These are phyloP conservation scores for Starmerella khaoyaiensis DNA, from an alignment of 805 yeast species.

Conservation along the genomic window DNA sequence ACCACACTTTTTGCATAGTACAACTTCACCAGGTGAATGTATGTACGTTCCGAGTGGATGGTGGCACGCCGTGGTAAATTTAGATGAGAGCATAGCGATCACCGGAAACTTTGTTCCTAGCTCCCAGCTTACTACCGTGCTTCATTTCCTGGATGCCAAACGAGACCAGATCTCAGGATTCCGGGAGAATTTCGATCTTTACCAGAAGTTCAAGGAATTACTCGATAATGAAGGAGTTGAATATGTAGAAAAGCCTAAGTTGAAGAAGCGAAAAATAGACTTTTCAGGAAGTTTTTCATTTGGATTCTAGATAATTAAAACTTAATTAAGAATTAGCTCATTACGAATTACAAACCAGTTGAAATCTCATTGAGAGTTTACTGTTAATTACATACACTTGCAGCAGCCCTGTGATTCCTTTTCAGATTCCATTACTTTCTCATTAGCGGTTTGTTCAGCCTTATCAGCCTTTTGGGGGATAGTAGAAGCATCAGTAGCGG, in stretches of 20 bases:
- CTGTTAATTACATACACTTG: slow-evolving; percentile 13
- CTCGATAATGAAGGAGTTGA: slow-evolving; percentile 33
- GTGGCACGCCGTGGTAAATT: slow-evolving; percentile 92
- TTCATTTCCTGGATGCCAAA: slow-evolving; percentile 55
- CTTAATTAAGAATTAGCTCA: slow-evolving; percentile 1
- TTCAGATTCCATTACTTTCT: slow-evolving; percentile 8
- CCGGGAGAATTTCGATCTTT: slow-evolving; percentile 39
- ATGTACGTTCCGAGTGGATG: slow-evolving; percentile 90
- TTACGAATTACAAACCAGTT: background rate
- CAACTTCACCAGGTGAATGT: slow-evolving; percentile 72
- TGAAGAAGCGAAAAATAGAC: slow-evolving; percentile 8
- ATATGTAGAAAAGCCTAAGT: slow-evolving; percentile 24
- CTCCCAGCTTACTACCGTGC: slow-evolving; percentile 43
- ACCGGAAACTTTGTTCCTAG: slow-evolving; percentile 80
- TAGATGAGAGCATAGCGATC: slow-evolving; percentile 56
- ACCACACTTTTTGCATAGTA: slow-evolving; percentile 46
- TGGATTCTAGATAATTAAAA: background rate
- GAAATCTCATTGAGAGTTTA: background rate
- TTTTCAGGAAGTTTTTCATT: background rate
- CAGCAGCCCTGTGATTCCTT: slow-evolving; percentile 19
- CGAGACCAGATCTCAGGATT: slow-evolving; percentile 71
- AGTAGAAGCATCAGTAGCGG: slow-evolving; percentile 8
- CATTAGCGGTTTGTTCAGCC: slow-evolving; percentile 5
- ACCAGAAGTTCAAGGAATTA: slow-evolving; percentile 44
- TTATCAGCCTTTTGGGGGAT: slow-evolving; percentile 6